Evolutionary conservation across 78 protist species (phyloP).

Genomic region (Creolimax fragrantissima): DNA sequence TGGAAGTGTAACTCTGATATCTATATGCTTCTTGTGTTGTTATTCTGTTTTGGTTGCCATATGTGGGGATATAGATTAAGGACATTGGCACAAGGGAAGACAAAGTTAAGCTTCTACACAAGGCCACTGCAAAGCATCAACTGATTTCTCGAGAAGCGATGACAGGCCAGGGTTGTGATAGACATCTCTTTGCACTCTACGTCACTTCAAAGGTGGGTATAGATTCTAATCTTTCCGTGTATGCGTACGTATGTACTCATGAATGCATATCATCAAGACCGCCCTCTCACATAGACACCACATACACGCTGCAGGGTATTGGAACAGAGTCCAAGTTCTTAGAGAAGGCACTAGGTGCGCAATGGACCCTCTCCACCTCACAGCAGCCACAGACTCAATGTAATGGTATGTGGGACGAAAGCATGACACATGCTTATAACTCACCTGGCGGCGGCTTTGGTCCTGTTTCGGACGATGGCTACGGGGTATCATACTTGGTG

Average conservation of each 20-base stretch:
- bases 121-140: not conserved
- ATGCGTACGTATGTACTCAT: not conserved
- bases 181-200: slow-evolving; percentile 55
- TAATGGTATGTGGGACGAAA: not conserved
- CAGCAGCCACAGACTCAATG: slow-evolving; percentile 10
- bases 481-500: slow-evolving; percentile 8
- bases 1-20: too few species aligned
- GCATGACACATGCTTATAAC: not conserved
- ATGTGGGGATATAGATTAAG: too few species aligned
- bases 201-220: not conserved
- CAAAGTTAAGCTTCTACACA: not conserved
- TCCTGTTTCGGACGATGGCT: not conserved
- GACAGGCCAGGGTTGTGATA: slow-evolving; percentile 28
- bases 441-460: slow-evolving; percentile 10
- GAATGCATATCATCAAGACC: not conserved
- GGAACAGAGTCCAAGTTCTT: slow-evolving; percentile 22
- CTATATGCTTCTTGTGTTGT: too few species aligned
- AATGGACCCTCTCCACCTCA: slow-evolving; percentile 35
- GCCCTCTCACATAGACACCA: not conserved
- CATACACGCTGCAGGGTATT: not conserved
- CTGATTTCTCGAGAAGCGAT: not conserved
- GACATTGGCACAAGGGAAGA: not conserved
- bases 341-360: slow-evolving; percentile 4
- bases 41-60: too few species aligned
- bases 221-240: not conserved